Conservation (phyloP, 2,329 filamentous ascomycete genomes). For the Paraphoma chrysanthemicola region DNA sequence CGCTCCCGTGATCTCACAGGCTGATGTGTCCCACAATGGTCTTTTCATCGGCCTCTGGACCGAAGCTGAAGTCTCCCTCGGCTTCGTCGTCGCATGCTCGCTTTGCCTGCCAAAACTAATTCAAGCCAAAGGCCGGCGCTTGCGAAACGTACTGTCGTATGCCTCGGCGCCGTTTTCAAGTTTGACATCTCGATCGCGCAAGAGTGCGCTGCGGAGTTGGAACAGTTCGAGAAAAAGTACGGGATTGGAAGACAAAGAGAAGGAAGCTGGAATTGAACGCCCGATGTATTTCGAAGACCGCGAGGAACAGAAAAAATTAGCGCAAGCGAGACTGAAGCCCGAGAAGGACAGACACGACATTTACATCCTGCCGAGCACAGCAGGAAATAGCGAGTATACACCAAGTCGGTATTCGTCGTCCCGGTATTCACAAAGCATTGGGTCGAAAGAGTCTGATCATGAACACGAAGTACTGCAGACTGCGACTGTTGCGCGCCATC, state of each 20-base stretch:
- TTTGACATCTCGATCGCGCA: slow-evolving; percentile 1
- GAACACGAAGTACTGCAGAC: neutral
- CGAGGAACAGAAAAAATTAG: neutral
- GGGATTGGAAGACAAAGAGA: neutral
- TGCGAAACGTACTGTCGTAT: slow-evolving; percentile 24
- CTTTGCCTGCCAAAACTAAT: slow-evolving; percentile 33
- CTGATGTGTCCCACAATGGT: slow-evolving; percentile 35
- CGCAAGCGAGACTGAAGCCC: neutral
- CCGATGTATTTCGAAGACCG: slow-evolving; percentile 6
- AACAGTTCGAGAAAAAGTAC: neutral
- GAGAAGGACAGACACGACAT: slow-evolving; percentile 1
- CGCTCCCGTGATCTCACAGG: slow-evolving; percentile 20
- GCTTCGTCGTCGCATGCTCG: slow-evolving; percentile 35
- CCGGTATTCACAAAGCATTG: neutral
- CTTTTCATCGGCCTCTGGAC: slow-evolving; percentile 38
- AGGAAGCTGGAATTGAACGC: neutral
- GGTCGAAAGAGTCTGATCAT: neutral
- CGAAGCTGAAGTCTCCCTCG: slow-evolving; percentile 31
- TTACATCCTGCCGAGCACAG: slow-evolving; percentile 3
- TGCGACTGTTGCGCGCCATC: neutral
- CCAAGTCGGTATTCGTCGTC: neutral
- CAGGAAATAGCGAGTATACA: slow-evolving; percentile 3
- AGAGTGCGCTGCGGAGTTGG: neutral
- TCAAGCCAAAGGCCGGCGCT: slow-evolving; percentile 28
- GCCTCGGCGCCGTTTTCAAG: slow-evolving; percentile 11